A percentile compares a stretch with the other conserved stretches of the same genome.
Conservation (phyloP, 805 yeast species). For the Yarrowia phangngaensis region DNA sequence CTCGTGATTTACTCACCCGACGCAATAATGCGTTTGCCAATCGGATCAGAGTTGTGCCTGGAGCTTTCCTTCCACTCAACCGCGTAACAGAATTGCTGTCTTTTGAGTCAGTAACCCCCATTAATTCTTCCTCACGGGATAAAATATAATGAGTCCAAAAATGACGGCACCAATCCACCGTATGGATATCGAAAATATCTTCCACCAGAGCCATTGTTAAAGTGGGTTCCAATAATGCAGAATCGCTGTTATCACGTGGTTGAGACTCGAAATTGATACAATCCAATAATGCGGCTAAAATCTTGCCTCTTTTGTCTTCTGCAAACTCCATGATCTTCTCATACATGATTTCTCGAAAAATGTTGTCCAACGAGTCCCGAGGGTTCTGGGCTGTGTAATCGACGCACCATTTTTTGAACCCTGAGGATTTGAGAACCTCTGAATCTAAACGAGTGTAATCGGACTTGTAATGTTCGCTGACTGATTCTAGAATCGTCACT, state of each 20-base stretch:
- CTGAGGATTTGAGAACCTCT: not conserved
- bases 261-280: constrained; percentile 11
- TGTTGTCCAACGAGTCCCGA: constrained; percentile 13
- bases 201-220: constrained; percentile 36
- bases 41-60: constrained; percentile 40
- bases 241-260: no score
- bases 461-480: constrained; percentile 8
- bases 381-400: constrained; percentile 3
- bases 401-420: constrained; percentile 15
- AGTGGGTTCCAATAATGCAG: constrained; percentile 30
- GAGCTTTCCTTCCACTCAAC: constrained; percentile 36
- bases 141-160: constrained; percentile 40
- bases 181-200: constrained; percentile 38
- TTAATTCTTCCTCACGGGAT: constrained; percentile 32
- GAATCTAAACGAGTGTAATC: constrained; percentile 13
- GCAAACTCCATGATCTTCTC: constrained; percentile 3
- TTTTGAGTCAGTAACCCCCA: constrained; percentile 3
- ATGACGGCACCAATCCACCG: constrained; percentile 38
- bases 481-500: constrained; percentile 7
- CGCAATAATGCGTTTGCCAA: constrained; percentile 39
- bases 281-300: constrained; percentile 4
- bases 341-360: constrained; percentile 4
- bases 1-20: constrained; percentile 38
- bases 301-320: constrained; percentile 3
- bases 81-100: constrained; percentile 27